Conservation (phyloP, 495 filamentous ascomycete genomes). For the Penicillium antarcticum region DNA sequence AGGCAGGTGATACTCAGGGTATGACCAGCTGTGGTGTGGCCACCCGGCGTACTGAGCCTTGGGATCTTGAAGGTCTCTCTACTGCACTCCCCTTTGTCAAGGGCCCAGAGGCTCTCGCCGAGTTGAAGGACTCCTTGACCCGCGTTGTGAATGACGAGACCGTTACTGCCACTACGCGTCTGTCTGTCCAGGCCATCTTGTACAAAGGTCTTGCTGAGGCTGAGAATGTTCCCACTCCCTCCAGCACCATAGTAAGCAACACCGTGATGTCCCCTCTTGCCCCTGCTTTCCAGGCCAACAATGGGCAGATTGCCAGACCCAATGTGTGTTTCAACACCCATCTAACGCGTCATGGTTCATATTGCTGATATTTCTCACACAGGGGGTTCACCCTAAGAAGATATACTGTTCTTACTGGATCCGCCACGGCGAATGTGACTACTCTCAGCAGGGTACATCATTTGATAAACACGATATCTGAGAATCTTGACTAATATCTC, state of each 20-base stretch:
- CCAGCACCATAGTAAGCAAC: neutral
- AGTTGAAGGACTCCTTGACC: conserved; percentile 20
- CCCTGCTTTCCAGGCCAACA: neutral
- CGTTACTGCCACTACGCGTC: conserved; percentile 9
- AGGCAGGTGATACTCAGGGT: conserved; percentile 35
- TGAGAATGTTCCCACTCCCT: neutral
- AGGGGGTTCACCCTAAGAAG: conserved; percentile 48
- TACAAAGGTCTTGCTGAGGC: neutral
- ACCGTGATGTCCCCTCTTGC: neutral
- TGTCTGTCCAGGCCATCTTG: conserved; percentile 16
- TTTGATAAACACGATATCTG: neutral
- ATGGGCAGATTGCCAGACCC: neutral
- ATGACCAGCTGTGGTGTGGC: conserved; percentile 46
- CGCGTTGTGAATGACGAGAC: conserved; percentile 20
- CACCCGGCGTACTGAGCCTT: conserved; percentile 24
- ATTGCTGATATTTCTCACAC: conserved; percentile 6
- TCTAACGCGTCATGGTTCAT: neutral
- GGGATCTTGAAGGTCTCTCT: conserved; percentile 29
- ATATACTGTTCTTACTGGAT: conserved; percentile 87
- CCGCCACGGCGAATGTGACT: conserved; percentile 78
- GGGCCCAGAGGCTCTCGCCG: neutral
- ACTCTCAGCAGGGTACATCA: conserved; percentile 62
- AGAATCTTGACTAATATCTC: conserved; percentile 5
- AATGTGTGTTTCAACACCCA: neutral
- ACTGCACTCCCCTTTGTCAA: neutral